These are phyloP conservation scores for Zizania latifolia DNA, from an alignment of 176 grass and related monocot genomes.

Conservation along the genomic window DNA sequence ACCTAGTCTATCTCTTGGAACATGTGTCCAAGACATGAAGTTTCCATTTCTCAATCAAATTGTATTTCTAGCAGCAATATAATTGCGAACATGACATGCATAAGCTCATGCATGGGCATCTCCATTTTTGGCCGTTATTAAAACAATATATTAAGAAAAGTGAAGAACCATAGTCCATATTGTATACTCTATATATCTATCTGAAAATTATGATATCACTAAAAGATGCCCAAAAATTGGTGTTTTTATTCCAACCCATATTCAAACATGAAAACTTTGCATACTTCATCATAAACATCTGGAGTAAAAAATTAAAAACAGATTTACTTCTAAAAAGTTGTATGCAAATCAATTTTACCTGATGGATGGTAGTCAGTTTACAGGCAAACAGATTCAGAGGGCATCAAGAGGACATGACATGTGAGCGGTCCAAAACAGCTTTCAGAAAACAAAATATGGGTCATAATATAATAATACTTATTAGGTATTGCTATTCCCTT, in stretches of 20 bases:
- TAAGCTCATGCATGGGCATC: constrained; percentile 27
- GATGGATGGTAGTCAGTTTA: constrained; percentile 8
- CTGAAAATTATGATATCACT: neutral
- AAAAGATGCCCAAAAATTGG: neutral
- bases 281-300: neutral
- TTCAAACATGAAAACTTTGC: neutral
- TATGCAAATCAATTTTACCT: constrained; percentile 11
- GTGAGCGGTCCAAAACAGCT: neutral
- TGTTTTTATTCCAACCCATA: neutral
- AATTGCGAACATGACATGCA: neutral
- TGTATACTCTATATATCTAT: neutral
- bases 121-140: neutral
- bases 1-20: neutral
- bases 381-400: neutral
- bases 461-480: neutral
- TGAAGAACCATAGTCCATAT: constrained; percentile 40
- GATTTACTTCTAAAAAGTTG: neutral
- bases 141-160: constrained; percentile 27
- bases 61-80: constrained; percentile 15
- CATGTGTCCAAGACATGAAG: constrained; percentile 10
- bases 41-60: constrained; percentile 22
- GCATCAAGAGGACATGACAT: neutral
- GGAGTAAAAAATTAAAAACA: neutral
- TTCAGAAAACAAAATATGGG: constrained; percentile 9
- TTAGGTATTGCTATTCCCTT: neutral